Evolutionary conservation across 2,329 filamentous ascomycete genomes (phyloP).

Genomic region (Coniochaeta hoffmannii): DNA sequence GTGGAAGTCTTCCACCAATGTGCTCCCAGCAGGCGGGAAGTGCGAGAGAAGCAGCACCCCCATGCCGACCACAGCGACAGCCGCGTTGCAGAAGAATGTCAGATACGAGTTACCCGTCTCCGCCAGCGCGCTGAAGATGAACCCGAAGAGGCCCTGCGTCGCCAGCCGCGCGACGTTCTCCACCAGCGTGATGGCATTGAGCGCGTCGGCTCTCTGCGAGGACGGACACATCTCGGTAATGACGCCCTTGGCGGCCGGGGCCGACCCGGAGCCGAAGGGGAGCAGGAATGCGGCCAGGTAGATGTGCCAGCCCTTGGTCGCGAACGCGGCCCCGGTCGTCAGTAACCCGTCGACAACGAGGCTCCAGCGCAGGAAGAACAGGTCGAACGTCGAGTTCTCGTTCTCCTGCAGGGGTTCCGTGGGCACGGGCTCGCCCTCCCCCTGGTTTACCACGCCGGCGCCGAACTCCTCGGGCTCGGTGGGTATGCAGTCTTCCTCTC

Average conservation of each 20-base stretch:
- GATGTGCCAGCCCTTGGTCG: slow-evolving; percentile 58
- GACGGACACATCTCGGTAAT: slow-evolving; percentile 63
- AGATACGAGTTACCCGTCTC: slow-evolving; percentile 49
- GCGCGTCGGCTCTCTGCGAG: slow-evolving; percentile 54
- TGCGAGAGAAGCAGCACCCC: slow-evolving; percentile 31
- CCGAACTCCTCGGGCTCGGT: slow-evolving; percentile 35
- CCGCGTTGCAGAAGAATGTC: slow-evolving; percentile 62
- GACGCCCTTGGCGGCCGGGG: slow-evolving; percentile 63
- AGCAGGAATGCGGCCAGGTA: slow-evolving; percentile 59
- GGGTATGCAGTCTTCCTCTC: slow-evolving; percentile 14
- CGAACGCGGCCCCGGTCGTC: slow-evolving; percentile 56
- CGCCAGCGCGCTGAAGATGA: slow-evolving; percentile 58
- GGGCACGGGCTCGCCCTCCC: slow-evolving; percentile 36
- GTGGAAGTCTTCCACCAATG: slow-evolving; percentile 23
- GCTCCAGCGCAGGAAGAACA: slow-evolving; percentile 60
- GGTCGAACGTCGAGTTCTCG: slow-evolving; percentile 53
- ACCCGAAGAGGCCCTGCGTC: slow-evolving; percentile 59
- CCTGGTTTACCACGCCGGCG: slow-evolving; percentile 29
- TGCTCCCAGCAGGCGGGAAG: slow-evolving; percentile 31
- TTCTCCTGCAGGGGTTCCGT: slow-evolving; percentile 27
- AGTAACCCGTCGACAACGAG: slow-evolving; percentile 57
- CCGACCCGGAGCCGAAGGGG: slow-evolving; percentile 62
- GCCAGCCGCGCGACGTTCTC: slow-evolving; percentile 60
- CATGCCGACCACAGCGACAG: slow-evolving; percentile 42
- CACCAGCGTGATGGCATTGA: slow-evolving; percentile 62